A percentile compares a stretch with the other conserved stretches of the same genome.
These are phyloP conservation scores for Aphanoascus verrucosus DNA, from an alignment of 2,329 filamentous ascomycete genomes.

Conservation along the genomic window DNA sequence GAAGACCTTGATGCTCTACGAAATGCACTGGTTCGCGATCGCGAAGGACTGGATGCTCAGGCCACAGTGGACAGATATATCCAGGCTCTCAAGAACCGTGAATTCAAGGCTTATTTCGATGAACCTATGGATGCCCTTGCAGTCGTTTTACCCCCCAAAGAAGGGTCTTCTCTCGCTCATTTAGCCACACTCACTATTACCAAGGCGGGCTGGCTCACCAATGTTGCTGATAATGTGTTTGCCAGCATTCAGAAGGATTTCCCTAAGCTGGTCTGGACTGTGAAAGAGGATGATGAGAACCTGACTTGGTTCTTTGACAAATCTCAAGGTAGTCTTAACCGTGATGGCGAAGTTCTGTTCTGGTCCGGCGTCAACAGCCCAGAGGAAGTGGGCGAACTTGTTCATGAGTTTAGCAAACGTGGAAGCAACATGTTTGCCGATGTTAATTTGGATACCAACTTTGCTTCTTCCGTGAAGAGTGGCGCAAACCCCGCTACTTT, in stretches of 20 bases:
- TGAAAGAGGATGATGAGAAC: conserved; percentile 91
- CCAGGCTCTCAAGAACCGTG: conserved; percentile 60
- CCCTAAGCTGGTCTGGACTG: conserved; percentile 88
- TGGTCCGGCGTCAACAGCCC: conserved; percentile 84
- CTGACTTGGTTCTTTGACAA: conserved; percentile 98
- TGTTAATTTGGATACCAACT: conserved; percentile 75
- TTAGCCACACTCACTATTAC: conserved; percentile 86
- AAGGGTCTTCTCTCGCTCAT: conserved; percentile 61
- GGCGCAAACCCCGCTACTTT: conserved; percentile 40
- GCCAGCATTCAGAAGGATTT: conserved; percentile 87
- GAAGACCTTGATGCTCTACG: conserved; percentile 67
- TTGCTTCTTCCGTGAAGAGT: conserved; percentile 57
- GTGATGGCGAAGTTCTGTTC: conserved; percentile 82
- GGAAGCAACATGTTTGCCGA: conserved; percentile 81
- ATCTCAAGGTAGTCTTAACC: conserved; percentile 80
- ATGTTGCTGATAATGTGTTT: conserved; percentile 92
- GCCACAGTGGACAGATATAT: conserved; percentile 81
- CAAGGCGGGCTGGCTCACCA: conserved; percentile 87
- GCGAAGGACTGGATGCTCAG: conserved; percentile 68
- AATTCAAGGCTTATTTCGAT: conserved; percentile 91
- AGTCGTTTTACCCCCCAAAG: conserved; percentile 66
- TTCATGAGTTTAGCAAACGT: conserved; percentile 65
- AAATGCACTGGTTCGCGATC: conserved; percentile 68
- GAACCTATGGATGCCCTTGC: conserved; percentile 87
- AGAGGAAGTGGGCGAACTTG: conserved; percentile 69